Percentiles rank a stretch among this genome's conserved stretches.
These are phyloP conservation scores for Torrubiella hemipterigena DNA, from an alignment of 2,329 filamentous ascomycete genomes.

Conservation along the genomic window DNA sequence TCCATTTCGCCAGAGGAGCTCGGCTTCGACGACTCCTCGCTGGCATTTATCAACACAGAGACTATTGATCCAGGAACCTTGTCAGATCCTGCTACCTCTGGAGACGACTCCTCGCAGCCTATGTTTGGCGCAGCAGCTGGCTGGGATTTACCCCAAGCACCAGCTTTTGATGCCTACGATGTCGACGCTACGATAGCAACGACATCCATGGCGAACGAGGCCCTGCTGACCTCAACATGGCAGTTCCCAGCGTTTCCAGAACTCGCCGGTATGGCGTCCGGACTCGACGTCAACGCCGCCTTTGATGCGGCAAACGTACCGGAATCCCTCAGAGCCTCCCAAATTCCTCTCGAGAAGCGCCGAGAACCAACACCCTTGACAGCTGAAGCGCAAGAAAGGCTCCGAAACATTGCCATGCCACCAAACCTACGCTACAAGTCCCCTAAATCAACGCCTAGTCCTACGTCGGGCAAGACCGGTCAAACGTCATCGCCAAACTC, in stretches of 20 bases:
- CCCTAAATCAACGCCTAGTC: constrained; percentile 45
- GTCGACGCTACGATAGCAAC: too few relatives aligned
- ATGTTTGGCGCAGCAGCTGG: not conserved
- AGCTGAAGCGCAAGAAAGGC: constrained; percentile 46
- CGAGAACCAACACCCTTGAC: too few relatives aligned
- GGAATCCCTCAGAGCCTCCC: too few relatives aligned
- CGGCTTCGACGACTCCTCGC: not conserved
- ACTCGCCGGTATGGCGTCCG: constrained; percentile 10
- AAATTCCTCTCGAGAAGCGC: too few relatives aligned
- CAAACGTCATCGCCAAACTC: constrained; percentile 49
- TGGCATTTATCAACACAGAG: not conserved
- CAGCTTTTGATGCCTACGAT: not conserved
- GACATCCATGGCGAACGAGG: too few relatives aligned
- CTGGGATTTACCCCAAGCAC: not conserved
- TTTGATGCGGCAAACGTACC: constrained; percentile 15
- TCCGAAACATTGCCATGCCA: constrained; percentile 54
- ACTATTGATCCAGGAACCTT: not conserved
- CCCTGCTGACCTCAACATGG: constrained; percentile 23
- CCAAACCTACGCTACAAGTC: constrained; percentile 48
- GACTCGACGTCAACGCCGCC: constrained; percentile 15
- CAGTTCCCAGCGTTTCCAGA: constrained; percentile 21
- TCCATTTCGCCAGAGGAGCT: not conserved
- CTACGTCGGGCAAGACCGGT: constrained; percentile 38
- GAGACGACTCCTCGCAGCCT: not conserved
- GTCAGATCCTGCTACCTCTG: not conserved